Evolutionary conservation across 2,329 filamentous ascomycete species (phyloP).

Genomic region (Phaeoacremonium minimum): DNA sequence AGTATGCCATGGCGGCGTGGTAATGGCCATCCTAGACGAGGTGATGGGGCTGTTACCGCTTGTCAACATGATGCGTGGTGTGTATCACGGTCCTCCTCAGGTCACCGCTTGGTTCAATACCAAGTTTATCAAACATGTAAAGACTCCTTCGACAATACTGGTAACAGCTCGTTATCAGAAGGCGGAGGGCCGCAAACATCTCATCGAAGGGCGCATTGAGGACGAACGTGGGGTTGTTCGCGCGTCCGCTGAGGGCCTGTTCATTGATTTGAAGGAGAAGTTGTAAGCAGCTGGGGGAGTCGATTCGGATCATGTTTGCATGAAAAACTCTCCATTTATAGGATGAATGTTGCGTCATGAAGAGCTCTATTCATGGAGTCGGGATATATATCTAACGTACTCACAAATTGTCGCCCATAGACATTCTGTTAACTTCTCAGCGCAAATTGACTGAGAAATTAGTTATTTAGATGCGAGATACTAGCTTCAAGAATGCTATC

Average conservation of each 20-base stretch:
- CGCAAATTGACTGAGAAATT: too few species aligned
- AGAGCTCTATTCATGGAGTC: too few species aligned
- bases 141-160: conserved; percentile 42
- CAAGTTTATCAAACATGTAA: conserved; percentile 47
- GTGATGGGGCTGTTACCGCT: conserved; percentile 44
- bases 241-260: conserved; percentile 50
- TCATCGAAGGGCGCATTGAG: conserved; percentile 41
- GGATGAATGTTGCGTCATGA: too few species aligned
- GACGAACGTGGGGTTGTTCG: conserved; percentile 41
- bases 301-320: too few species aligned
- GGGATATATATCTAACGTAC: too few species aligned
- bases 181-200: conserved; percentile 51
- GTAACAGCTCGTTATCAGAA: conserved; percentile 37
- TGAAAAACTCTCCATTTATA: too few species aligned
- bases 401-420: too few species aligned
- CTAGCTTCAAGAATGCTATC: too few species aligned
- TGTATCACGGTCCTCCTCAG: conserved; percentile 16
- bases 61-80: conserved; percentile 24
- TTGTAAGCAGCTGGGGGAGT: conserved; percentile 12
- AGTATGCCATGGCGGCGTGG: conserved; percentile 54
- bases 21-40: conserved; percentile 56
- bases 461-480: too few species aligned
- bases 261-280: conserved; percentile 24
- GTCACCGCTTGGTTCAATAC: conserved; percentile 53
- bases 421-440: too few species aligned